Evolutionary conservation across 495 filamentous ascomycete species (phyloP).

Genomic region (Cryomyces minteri): DNA sequence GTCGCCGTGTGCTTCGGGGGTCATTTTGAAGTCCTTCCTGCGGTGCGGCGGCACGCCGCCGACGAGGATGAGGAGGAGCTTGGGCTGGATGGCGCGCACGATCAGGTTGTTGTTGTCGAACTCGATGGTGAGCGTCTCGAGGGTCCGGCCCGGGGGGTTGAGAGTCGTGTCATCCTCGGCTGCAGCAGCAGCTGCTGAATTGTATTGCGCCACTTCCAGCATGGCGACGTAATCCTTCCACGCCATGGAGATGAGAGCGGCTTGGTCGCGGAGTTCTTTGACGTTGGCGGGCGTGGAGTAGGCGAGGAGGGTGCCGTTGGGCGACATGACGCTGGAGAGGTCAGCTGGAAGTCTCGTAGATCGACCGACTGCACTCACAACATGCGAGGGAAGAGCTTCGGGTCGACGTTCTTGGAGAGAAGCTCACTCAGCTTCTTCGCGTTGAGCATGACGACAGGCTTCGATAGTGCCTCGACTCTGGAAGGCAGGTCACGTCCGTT

Average conservation of each 20-base stretch:
- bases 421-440: slow-evolving; percentile 20
- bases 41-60: slow-evolving; percentile 18
- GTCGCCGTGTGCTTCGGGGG: slow-evolving; percentile 13
- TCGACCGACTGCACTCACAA: slow-evolving; percentile 10
- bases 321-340: slow-evolving; percentile 18
- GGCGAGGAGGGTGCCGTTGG: slow-evolving; percentile 21
- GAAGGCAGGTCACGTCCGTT: no score
- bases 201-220: neutral
- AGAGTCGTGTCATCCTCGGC: neutral
- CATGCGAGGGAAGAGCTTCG: slow-evolving; percentile 19
- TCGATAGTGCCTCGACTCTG: neutral
- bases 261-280: slow-evolving; percentile 19
- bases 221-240: slow-evolving; percentile 19
- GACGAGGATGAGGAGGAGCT: slow-evolving; percentile 20
- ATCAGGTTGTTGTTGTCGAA: slow-evolving; percentile 18
- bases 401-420: slow-evolving; percentile 19
- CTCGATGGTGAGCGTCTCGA: slow-evolving; percentile 22
- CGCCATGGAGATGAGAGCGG: slow-evolving; percentile 17
- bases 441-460: slow-evolving; percentile 16
- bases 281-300: slow-evolving; percentile 20
- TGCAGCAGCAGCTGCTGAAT: neutral
- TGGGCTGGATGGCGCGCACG: slow-evolving; percentile 19
- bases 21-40: slow-evolving; percentile 14
- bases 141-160: neutral
- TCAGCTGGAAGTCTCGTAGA: neutral